phyloP scores from a whole-genome alignment of 2,329 filamentous ascomycete genomes.

The Mycosphaerella arachidis region DNA sequence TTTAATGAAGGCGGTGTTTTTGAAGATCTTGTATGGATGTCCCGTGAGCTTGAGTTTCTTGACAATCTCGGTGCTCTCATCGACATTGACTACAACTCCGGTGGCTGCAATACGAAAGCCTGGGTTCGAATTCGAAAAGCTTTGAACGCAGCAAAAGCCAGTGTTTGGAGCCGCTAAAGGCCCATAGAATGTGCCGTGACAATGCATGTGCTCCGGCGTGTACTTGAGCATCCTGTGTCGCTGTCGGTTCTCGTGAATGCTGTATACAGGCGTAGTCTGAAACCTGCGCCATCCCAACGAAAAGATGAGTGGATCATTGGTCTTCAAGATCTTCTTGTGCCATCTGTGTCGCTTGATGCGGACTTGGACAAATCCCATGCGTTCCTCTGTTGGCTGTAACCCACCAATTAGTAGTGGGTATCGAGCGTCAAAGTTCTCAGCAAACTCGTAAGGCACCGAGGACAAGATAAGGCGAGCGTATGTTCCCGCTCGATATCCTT shows the following conservation, averaged over 20 bases:
- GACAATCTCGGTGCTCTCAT: slow-evolving; percentile 94
- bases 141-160: slow-evolving; percentile 90
- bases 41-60: slow-evolving; percentile 99
- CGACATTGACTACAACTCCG: slow-evolving; percentile 87
- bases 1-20: slow-evolving; percentile 97
- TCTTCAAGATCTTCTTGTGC: slow-evolving; percentile 99
- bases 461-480: slow-evolving; percentile 90
- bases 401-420: slow-evolving; percentile 86
- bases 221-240: slow-evolving; percentile 98
- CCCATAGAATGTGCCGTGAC: slow-evolving; percentile 92
- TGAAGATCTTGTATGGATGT: slow-evolving; percentile 94
- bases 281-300: slow-evolving; percentile 95
- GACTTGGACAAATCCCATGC: slow-evolving; percentile 92
- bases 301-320: slow-evolving; percentile 94
- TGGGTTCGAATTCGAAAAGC: slow-evolving; percentile 74
- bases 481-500: slow-evolving; percentile 86
- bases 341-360: slow-evolving; percentile 96
- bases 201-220: slow-evolving; percentile 98
- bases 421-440: slow-evolving; percentile 71
- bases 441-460: slow-evolving; percentile 85
- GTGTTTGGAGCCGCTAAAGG: slow-evolving; percentile 94
- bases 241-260: slow-evolving; percentile 87
- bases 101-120: slow-evolving; percentile 94
- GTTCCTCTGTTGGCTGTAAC: slow-evolving; percentile 87
- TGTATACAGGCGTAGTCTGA: slow-evolving; percentile 88